Conservation (phyloP, 371 early-diverging fungal species). For the Vairimorpha necatrix region DNA sequence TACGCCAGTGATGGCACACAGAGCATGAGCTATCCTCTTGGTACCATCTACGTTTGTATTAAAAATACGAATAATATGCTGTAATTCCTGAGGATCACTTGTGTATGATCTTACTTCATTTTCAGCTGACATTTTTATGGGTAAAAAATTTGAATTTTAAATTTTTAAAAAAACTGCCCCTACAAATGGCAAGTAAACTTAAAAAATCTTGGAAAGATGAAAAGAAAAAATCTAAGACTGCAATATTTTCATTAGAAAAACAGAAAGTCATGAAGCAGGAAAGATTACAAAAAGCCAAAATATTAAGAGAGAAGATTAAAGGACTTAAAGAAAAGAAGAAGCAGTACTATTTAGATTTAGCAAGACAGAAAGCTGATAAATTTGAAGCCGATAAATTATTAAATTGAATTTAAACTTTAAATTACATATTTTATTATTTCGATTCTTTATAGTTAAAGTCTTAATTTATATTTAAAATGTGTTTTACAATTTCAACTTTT, state of each 20-base stretch:
- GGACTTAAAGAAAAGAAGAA: slow-evolving; percentile 14
- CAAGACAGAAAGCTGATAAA: slow-evolving; percentile 20
- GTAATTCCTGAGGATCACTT: slow-evolving; percentile 67
- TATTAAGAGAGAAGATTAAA: slow-evolving; percentile 12
- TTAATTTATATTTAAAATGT: too few species aligned
- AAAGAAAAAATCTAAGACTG: slow-evolving; percentile 8
- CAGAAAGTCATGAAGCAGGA: slow-evolving; percentile 7
- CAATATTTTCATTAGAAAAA: slow-evolving; percentile 6
- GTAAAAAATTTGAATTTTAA: slow-evolving; percentile 18
- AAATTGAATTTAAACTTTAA: slow-evolving; percentile 10
- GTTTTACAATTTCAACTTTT: too few species aligned
- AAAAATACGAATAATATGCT: slow-evolving; percentile 95
- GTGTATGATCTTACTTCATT: background rate
- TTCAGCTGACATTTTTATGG: slow-evolving; percentile 30
- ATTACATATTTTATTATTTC: too few species aligned
- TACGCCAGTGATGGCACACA: slow-evolving; percentile 92
- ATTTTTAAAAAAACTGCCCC: slow-evolving; percentile 17
- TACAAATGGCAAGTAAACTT: slow-evolving; percentile 12
- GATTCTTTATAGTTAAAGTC: too few species aligned
- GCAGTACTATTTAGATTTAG: slow-evolving; percentile 3
- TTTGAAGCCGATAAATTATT: slow-evolving; percentile 10
- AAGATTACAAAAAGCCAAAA: background rate
- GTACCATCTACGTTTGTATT: slow-evolving; percentile 99
- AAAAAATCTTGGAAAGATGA: slow-evolving; percentile 20
- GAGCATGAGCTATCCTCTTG: slow-evolving; percentile 83